Evolutionary conservation across 2,329 filamentous ascomycete genomes (phyloP), one percentile per base, ranked within the genome.

Genomic region (Monosporascus sp.): DNA sequence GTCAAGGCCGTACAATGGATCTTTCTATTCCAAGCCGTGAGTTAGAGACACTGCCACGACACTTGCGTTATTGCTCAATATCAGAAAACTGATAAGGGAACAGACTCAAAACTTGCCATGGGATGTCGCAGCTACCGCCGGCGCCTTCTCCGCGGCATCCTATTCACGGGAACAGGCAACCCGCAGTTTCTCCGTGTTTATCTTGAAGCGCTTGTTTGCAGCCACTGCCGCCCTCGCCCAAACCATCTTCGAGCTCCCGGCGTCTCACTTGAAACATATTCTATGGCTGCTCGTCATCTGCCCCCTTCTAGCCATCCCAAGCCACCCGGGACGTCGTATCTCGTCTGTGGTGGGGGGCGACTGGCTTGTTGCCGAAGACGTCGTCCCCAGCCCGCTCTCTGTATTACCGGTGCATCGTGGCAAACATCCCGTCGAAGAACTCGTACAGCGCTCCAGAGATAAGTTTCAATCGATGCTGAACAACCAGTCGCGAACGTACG

Each of bases 401-500:
- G 22, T 46, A 26, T 18, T 46, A n/a, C 43, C 43, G 24, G 5
- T 46, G 8, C 31, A 48, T 14, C 22, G 41, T 0, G 20, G 50
- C 2, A 45, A 62, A 0, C 73, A 77, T 51, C 73, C 75, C 0
- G 58, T 75, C 9, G 69, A 74, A 40, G 31, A 51, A 0, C 52
- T 77, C 1, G 61, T 66, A 1, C 53, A 56, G 0, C 51, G 59
- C 2, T 70, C 71, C 0, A 64, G 61, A 6, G 18, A 20, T 0
- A 46, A 61, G 0, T 76, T 78, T 24, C 54, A 69, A 0, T 22
- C 8, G 1, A 28, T 74, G 3, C 11, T 74, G 0, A 37, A 57
- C 20, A 63, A 63, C 1, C 76, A 79, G 49, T 78, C 76, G 0
- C 60, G 53, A 14, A 72, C 55, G 0, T 69, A 67, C n/a, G 22